Evolutionary conservation across 2,329 filamentous ascomycete species (phyloP), one percentile per base, ranked within the genome.

Genomic region (Xylaria sp.): DNA sequence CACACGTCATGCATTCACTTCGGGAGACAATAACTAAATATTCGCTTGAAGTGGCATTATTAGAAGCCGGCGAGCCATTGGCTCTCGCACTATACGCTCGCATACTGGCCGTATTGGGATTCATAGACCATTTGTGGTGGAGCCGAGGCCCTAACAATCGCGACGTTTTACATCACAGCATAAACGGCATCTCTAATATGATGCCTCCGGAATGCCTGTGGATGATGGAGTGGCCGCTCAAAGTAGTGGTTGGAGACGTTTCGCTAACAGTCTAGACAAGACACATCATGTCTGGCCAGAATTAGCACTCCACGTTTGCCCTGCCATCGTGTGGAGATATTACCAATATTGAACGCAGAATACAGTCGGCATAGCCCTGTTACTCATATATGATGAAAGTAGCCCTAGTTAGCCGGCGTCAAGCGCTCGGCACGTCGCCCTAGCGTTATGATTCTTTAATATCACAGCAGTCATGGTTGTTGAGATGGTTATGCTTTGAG

Each of bases 121-220:
- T 67, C 25, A 69, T 69, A 64, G 67, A 69, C 28, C 64, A 66
- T 54, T 34, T 69, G 39, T 69, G 67, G 67, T 69, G 67, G 67
- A 69, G 67, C 28, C 55, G 67, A 18, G 59, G 55, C 41, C 15
- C 64, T 34, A 41, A 65, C 44, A 41, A 65, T 25, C 64, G 64
- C 52, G 67, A 69, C 25, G 15, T 67, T 37, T 44, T 70, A 10
- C 65, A 59, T 4, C 65, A 50, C 56, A 70, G 61, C 20, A 70
- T 65, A 34, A 64, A 62, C 10, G 64, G 68, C 6, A 68, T 70
- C 46, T 51, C 46, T 15, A 56, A 65, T 54, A 65, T 62, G 60
- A 67, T 68, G 58, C 65, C 68, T 3, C 20, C n/a, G 23, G 31
- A 51, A 12, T 67, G 15, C 41, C 39, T 54, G 3, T 70, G 65